Percentiles rank a stretch among this genome's conserved stretches.
phyloP scores from a whole-genome alignment of 352 stramenopile genomes.

The Phytophthora macrochlamydospora region DNA sequence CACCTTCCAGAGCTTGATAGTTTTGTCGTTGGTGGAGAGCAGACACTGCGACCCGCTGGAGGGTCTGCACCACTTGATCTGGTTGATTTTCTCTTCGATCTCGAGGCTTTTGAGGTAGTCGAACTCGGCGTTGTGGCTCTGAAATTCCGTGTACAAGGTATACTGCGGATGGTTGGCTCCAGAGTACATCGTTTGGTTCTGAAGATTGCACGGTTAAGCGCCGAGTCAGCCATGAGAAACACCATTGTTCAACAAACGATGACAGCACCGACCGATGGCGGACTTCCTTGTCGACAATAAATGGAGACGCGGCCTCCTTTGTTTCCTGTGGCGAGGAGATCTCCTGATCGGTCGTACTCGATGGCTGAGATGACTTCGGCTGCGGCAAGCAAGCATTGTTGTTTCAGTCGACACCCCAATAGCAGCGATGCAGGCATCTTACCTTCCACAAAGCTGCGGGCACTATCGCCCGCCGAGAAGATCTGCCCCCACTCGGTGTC shows the following conservation, averaged over 20 bases:
- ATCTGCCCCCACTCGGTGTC: constrained; percentile 57
- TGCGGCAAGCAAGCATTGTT: constrained; percentile 27
- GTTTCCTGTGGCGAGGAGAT: constrained; percentile 94
- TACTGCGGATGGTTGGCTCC: constrained; percentile 42
- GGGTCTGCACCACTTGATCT: constrained; percentile 94
- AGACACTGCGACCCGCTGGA: constrained; percentile 92
- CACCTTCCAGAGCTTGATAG: constrained; percentile 97
- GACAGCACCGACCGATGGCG: constrained; percentile 26
- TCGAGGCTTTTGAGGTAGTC: constrained; percentile 98
- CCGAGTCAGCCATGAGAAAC: background rate
- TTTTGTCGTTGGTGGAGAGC: constrained; percentile 97
- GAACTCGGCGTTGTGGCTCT: constrained; percentile 97
- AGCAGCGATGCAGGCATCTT: background rate
- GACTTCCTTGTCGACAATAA: constrained; percentile 70
- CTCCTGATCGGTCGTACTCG: constrained; percentile 92
- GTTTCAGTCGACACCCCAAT: too few species aligned
- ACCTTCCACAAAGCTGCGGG: constrained; percentile 71
- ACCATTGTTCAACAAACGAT: background rate
- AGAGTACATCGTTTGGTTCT: constrained; percentile 20
- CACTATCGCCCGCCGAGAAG: constrained; percentile 59
- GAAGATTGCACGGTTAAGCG: background rate
- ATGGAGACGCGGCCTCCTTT: constrained; percentile 93
- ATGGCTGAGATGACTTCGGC: constrained; percentile 95
- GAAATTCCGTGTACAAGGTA: constrained; percentile 91
- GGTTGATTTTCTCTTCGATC: constrained; percentile 98